phyloP scores from a whole-genome alignment of 257 asterid species.

The Linaria vulgaris region DNA sequence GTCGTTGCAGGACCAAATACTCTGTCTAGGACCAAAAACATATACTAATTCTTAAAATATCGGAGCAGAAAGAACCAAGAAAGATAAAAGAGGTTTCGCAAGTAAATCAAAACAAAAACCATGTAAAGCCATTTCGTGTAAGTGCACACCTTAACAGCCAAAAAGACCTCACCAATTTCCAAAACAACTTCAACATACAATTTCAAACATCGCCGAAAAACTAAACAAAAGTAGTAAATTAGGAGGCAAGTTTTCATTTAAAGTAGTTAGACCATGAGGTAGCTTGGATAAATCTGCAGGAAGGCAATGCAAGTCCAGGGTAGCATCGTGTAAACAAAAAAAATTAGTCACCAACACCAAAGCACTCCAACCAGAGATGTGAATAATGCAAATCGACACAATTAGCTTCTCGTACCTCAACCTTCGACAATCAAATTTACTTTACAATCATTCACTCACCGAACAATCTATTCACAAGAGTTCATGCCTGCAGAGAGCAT shows the following conservation, averaged over 20 bases:
- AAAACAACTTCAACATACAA: background rate
- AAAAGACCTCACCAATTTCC: background rate
- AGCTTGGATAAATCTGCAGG: background rate
- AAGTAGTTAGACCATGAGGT: background rate
- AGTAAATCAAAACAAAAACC: background rate
- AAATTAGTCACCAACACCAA: background rate
- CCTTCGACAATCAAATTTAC: too few species aligned
- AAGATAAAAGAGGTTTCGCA: conserved; percentile 10
- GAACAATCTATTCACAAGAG: too few species aligned
- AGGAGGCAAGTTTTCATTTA: background rate
- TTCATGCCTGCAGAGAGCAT: conserved; percentile 22
- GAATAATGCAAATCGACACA: background rate
- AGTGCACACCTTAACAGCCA: conserved; percentile 10
- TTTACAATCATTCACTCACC: too few species aligned
- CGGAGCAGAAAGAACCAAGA: too few species aligned
- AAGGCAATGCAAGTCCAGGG: background rate
- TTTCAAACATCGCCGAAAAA: background rate
- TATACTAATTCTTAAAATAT: too few species aligned
- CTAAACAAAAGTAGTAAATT: background rate
- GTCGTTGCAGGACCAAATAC: conserved; percentile 97
- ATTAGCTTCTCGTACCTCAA: too few species aligned
- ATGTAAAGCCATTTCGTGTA: conserved; percentile 2
- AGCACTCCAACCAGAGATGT: background rate
- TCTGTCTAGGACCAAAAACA: conserved; percentile 58
- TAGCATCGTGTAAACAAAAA: background rate